Percentiles rank a stretch among this genome's conserved stretches.
Evolutionary conservation across 2,329 filamentous ascomycete species (phyloP).

Genomic region (Chalara sp.): DNA sequence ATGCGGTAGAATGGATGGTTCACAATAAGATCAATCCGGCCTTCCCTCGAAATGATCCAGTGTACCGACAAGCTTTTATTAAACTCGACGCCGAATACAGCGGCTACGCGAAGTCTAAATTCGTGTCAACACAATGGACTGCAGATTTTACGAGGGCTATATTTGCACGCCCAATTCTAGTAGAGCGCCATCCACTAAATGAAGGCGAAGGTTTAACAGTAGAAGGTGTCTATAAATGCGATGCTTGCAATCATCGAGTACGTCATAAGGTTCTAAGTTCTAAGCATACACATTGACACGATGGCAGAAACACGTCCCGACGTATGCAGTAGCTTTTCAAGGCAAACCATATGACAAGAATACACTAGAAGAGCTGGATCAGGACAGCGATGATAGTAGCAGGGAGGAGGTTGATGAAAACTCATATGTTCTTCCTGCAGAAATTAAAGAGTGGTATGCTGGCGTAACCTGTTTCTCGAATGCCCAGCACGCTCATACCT

Average conservation of each 20-base stretch:
- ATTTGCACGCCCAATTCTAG: slow-evolving; percentile 52
- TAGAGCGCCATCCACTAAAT: slow-evolving; percentile 5
- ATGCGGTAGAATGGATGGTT: slow-evolving; percentile 74
- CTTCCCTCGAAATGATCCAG: slow-evolving; percentile 53
- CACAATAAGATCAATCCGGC: slow-evolving; percentile 70
- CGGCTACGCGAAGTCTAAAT: slow-evolving; percentile 63
- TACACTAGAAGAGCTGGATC: slow-evolving; percentile 58
- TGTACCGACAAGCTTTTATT: slow-evolving; percentile 62
- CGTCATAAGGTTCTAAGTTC: neutral
- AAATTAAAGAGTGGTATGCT: slow-evolving; percentile 41
- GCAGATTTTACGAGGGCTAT: slow-evolving; percentile 58
- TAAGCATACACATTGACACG: neutral
- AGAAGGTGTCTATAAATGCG: slow-evolving; percentile 30
- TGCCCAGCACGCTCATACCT: slow-evolving; percentile 62
- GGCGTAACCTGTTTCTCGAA: slow-evolving; percentile 54
- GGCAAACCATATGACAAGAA: slow-evolving; percentile 61
- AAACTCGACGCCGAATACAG: slow-evolving; percentile 67
- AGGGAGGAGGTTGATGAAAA: slow-evolving; percentile 37
- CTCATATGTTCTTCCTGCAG: slow-evolving; percentile 37
- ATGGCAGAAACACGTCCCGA: slow-evolving; percentile 55
- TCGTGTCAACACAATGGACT: slow-evolving; percentile 66
- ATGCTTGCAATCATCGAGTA: slow-evolving; percentile 54
- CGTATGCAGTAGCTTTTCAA: slow-evolving; percentile 53
- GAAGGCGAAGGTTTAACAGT: slow-evolving; percentile 36
- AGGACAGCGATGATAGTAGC: slow-evolving; percentile 27